These are phyloP conservation scores for Sordaria brevicollis DNA, from an alignment of 495 filamentous ascomycete species.

Conservation along the genomic window DNA sequence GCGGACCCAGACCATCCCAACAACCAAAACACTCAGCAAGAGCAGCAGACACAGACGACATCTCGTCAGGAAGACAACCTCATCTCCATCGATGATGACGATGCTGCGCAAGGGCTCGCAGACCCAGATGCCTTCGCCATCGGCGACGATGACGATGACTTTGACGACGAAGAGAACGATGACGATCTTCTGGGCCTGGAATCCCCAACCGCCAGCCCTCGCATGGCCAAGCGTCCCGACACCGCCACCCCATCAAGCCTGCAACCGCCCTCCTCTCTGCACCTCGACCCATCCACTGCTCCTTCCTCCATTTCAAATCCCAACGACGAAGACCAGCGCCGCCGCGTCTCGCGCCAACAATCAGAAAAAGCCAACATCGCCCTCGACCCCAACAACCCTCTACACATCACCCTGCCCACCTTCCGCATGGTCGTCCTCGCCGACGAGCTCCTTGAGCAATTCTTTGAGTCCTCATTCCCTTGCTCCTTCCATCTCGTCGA, in stretches of 20 bases:
- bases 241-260: not conserved
- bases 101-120: conserved; percentile 25
- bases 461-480: conserved; percentile 78
- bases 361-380: conserved; percentile 69
- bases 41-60: not conserved
- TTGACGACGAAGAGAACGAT: conserved; percentile 45
- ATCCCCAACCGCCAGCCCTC: conserved; percentile 26
- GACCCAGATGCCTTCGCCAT: conserved; percentile 56
- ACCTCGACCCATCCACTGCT: conserved; percentile 11
- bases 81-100: not conserved
- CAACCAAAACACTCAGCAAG: conserved; percentile 30
- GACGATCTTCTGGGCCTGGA: conserved; percentile 57
- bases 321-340: conserved; percentile 7
- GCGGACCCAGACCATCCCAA: conserved; percentile 81
- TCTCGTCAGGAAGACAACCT: conserved; percentile 18
- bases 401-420: conserved; percentile 93
- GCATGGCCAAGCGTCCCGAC: conserved; percentile 21
- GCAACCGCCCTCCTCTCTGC: conserved; percentile 9
- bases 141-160: conserved; percentile 67
- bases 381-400: conserved; percentile 80
- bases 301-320: conserved; percentile 2
- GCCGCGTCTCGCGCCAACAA: conserved; percentile 42
- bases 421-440: conserved; percentile 98
- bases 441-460: conserved; percentile 88
- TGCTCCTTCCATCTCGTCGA: conserved; percentile 50